phyloP scores from a whole-genome alignment of 805 yeast genomes.

The Grigorovia yakushimaensis region DNA sequence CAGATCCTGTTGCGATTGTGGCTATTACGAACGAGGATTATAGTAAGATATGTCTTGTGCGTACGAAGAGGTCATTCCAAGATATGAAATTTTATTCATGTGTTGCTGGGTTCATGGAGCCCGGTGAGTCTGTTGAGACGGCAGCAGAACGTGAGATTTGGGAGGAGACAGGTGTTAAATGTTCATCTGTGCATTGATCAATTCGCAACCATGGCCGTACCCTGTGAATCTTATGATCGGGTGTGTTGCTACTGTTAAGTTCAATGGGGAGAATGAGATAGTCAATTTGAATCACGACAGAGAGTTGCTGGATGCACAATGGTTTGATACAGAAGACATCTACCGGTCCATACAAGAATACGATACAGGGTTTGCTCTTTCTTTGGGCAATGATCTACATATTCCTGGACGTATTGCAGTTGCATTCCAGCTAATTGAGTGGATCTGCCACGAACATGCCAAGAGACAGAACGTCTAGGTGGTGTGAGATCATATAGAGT shows the following conservation, averaged over 20 bases:
- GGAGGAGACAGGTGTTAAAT: constrained; percentile 86
- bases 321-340: constrained; percentile 60
- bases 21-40: constrained; percentile 60
- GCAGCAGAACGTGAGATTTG: constrained; percentile 84
- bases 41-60: constrained; percentile 58
- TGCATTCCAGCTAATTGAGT: constrained; percentile 20
- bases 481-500: no score
- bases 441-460: not conserved
- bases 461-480: not conserved
- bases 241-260: constrained; percentile 70
- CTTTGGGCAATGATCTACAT: constrained; percentile 13
- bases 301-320: constrained; percentile 75
- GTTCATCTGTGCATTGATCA: no score
- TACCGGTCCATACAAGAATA: constrained; percentile 29
- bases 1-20: constrained; percentile 81
- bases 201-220: constrained; percentile 98
- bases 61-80: constrained; percentile 48
- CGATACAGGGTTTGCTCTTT: constrained; percentile 14
- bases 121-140: constrained; percentile 83
- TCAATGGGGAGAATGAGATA: constrained; percentile 51
- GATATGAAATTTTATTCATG: constrained; percentile 54
- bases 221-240: constrained; percentile 93
- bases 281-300: constrained; percentile 74
- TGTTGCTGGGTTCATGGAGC: constrained; percentile 94
- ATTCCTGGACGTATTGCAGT: constrained; percentile 27